A percentile compares a stretch with the other conserved stretches of the same genome.
phyloP scores from a whole-genome alignment of 129 eudicot species.

The Glebionis coronaria region DNA sequence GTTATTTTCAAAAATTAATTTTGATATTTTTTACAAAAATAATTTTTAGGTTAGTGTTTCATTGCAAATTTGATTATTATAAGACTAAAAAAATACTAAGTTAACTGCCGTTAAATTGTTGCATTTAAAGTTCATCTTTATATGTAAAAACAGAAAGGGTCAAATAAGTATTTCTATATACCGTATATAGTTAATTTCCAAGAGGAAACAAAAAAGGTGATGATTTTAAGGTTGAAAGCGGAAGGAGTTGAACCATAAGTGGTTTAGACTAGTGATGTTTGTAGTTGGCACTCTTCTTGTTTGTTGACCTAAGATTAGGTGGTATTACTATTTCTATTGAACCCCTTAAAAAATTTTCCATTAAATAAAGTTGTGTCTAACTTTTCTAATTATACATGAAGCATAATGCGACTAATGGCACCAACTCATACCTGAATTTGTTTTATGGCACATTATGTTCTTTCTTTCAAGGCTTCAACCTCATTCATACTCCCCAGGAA shows the following conservation, averaged over 20 bases:
- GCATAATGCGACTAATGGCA: constrained; percentile 20
- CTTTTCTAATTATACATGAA: constrained; percentile 29
- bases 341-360: constrained; percentile 3
- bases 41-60: no score
- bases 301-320: constrained; percentile 54
- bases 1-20: no score
- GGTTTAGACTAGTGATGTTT: constrained; percentile 27
- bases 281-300: constrained; percentile 31
- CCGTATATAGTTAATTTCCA: constrained; percentile 14
- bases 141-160: constrained; percentile 5
- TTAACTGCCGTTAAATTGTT: no score
- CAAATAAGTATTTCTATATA: constrained; percentile 7
- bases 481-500: no score
- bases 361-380: constrained; percentile 20
- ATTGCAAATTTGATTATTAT: no score
- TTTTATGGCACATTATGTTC: no score
- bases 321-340: constrained; percentile 31
- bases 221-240: constrained; percentile 29
- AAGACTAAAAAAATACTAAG: no score
- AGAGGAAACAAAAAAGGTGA: constrained; percentile 15
- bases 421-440: constrained; percentile 1
- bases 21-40: no score
- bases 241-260: constrained; percentile 27
- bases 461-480: no score
- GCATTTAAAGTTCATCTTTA: no score